phyloP scores from a whole-genome alignment of 768 basidiomycete species.

The Suillus occidentalis region DNA sequence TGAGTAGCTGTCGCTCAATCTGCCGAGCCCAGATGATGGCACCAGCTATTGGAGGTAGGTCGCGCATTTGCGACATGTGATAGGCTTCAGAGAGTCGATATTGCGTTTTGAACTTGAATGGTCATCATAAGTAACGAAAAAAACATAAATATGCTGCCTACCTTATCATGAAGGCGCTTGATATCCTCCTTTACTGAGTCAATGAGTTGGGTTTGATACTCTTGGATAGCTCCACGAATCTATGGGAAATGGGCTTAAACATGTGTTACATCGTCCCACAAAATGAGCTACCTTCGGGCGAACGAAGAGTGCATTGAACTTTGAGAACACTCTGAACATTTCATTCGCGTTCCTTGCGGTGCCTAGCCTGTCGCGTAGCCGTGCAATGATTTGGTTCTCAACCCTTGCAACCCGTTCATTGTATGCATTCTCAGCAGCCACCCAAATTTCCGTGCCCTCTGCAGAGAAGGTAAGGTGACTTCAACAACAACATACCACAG shows the following conservation, averaged over 20 bases:
- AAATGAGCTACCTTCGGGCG: conserved; percentile 74
- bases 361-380: conserved; percentile 86
- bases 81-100: conserved; percentile 95
- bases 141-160: conserved; percentile 21
- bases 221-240: conserved; percentile 98
- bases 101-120: conserved; percentile 83
- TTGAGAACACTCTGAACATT: conserved; percentile 99
- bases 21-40: conserved; percentile 99
- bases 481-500: not conserved
- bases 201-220: conserved; percentile 98
- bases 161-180: conserved; percentile 91
- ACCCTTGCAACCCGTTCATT: conserved; percentile 97
- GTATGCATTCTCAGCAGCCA: conserved; percentile 95
- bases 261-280: not conserved
- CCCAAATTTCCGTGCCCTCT: conserved; percentile 99
- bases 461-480: conserved; percentile 10
- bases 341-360: conserved; percentile 97
- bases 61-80: conserved; percentile 98
- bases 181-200: conserved; percentile 99
- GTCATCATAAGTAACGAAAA: conserved; percentile 9
- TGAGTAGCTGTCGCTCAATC: conserved; percentile 92
- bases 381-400: conserved; percentile 97
- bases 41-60: conserved; percentile 96
- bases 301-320: conserved; percentile 96
- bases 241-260: conserved; percentile 24